Evolutionary conservation across 2,329 filamentous ascomycete species (phyloP).

Genomic region (Nemania diffusa): DNA sequence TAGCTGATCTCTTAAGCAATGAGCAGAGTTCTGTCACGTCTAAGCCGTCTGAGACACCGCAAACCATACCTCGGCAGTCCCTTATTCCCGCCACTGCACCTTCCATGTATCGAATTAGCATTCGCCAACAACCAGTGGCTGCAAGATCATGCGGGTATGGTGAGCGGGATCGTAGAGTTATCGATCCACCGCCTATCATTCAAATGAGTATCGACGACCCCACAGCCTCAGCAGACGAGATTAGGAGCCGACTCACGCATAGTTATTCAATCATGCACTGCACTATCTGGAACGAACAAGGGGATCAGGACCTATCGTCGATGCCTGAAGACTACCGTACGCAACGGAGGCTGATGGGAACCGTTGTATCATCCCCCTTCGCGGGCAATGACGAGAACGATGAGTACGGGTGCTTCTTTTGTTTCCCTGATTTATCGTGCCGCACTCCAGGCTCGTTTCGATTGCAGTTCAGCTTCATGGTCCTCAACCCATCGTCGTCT

Average conservation of each 20-base stretch:
- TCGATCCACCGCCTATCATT: conserved; percentile 85
- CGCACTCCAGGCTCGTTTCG: conserved; percentile 80
- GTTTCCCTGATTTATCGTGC: conserved; percentile 84
- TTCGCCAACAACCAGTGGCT: conserved; percentile 81
- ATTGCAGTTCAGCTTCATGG: conserved; percentile 77
- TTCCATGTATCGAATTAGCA: conserved; percentile 60
- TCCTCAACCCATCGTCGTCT: conserved; percentile 71
- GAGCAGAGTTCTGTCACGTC: conserved; percentile 40
- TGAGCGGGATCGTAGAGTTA: conserved; percentile 81
- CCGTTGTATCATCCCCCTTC: conserved; percentile 79
- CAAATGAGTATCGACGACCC: conserved; percentile 74
- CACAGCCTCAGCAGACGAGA: conserved; percentile 64
- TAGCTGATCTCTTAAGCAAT: conserved; percentile 47
- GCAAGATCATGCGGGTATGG: conserved; percentile 86
- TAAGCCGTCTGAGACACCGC: conserved; percentile 39
- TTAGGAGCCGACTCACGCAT: conserved; percentile 62
- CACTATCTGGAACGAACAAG: conserved; percentile 77
- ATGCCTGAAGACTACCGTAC: conserved; percentile 78
- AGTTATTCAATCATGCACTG: conserved; percentile 79
- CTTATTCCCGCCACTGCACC: conserved; percentile 32
- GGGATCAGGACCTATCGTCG: conserved; percentile 73
- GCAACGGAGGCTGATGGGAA: conserved; percentile 82
- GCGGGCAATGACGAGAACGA: conserved; percentile 79
- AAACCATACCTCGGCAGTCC: conserved; percentile 40
- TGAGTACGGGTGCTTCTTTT: conserved; percentile 83